A percentile compares a stretch with the other conserved stretches of the same genome.
Conservation (phyloP, 1,284 basidiomycete genomes). For the Moniliophthora roreri region DNA sequence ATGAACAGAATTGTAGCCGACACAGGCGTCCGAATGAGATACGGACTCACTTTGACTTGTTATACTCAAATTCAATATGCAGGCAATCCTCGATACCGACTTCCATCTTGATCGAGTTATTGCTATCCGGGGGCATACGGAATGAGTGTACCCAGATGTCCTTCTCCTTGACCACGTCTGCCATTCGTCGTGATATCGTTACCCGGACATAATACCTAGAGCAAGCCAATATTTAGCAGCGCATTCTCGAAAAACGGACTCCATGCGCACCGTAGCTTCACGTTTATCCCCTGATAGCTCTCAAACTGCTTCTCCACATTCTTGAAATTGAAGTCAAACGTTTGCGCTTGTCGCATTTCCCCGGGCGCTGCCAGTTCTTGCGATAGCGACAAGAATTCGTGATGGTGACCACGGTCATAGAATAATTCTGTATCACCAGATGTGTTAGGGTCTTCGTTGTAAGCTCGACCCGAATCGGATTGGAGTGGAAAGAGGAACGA, state of each 20-base stretch:
- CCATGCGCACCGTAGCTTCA: slow-evolving; percentile 81
- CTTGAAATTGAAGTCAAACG: slow-evolving; percentile 96
- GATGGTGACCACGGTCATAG: slow-evolving; percentile 96
- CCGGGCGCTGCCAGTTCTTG: slow-evolving; percentile 94
- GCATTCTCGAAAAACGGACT: background rate
- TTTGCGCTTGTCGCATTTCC: slow-evolving; percentile 93
- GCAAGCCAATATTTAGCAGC: too few species aligned
- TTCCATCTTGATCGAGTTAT: slow-evolving; percentile 99
- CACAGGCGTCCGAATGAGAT: background rate
- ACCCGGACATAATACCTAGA: slow-evolving; percentile 92
- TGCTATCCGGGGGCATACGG: slow-evolving; percentile 96
- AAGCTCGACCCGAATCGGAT: background rate
- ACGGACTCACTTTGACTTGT: slow-evolving; percentile 89
- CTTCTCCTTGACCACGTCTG: slow-evolving; percentile 89
- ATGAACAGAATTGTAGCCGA: slow-evolving; percentile 1
- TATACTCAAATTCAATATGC: slow-evolving; percentile 99
- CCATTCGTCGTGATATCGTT: slow-evolving; percentile 86
- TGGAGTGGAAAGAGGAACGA: slow-evolving; percentile 9
- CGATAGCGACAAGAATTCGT: slow-evolving; percentile 94
- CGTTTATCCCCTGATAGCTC: slow-evolving; percentile 97
- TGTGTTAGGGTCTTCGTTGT: background rate
- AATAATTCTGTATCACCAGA: slow-evolving; percentile 72
- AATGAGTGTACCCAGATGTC: slow-evolving; percentile 99
- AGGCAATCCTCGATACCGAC: slow-evolving; percentile 98
- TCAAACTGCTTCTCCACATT: slow-evolving; percentile 99